Conservation (phyloP, 208 protist species). For the Entamoeba invadens region DNA sequence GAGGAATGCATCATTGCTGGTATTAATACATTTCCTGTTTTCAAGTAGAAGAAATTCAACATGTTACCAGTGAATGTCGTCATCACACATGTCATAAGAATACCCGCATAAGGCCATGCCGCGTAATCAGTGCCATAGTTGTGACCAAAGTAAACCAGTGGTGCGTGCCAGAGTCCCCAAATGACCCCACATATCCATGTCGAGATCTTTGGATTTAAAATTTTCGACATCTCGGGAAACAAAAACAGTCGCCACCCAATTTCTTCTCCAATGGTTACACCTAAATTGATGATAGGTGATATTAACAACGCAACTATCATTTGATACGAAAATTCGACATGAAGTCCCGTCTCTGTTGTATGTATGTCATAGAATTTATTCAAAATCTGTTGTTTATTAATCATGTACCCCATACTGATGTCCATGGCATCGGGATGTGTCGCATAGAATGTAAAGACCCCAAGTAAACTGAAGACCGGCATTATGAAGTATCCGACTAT, state of each 20-base stretch:
- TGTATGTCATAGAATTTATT: background rate
- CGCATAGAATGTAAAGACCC: background rate
- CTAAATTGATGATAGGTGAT: background rate
- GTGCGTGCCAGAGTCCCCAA: background rate
- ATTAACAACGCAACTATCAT: background rate
- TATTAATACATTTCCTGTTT: background rate
- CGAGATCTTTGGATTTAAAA: background rate
- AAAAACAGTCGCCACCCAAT: background rate
- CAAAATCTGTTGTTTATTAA: background rate
- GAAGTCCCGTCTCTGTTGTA: background rate
- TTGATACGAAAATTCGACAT: background rate
- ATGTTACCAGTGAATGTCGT: background rate
- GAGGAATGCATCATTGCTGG: background rate
- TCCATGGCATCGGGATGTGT: background rate
- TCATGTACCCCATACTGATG: background rate
- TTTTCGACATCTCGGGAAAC: background rate
- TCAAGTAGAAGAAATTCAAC: background rate
- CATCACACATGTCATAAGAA: background rate
- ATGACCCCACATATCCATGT: background rate
- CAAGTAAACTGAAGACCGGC: background rate
- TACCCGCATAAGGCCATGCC: background rate
- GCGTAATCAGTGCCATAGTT: background rate
- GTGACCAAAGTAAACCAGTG: background rate
- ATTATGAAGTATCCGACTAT: background rate
- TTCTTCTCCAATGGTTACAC: background rate